Evolutionary conservation across 139 green algal species (phyloP).

Genomic region (Haematococcus lacustris): DNA sequence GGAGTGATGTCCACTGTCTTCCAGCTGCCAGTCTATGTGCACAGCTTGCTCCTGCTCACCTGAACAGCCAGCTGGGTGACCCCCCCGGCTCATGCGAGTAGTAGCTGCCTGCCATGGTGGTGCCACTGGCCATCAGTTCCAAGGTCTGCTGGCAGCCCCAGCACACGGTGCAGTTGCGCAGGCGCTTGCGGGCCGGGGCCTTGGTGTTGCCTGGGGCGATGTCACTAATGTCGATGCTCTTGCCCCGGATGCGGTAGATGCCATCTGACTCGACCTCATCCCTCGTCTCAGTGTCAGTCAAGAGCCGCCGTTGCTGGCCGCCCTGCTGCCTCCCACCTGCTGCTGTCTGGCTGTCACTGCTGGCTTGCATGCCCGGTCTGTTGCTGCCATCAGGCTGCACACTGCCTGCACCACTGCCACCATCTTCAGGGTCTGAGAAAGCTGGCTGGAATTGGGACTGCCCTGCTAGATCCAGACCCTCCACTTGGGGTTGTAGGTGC

Average conservation of each 20-base stretch:
- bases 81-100: conserved; percentile 39
- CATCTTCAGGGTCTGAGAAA: no score
- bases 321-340: no score
- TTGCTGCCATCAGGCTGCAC: no score
- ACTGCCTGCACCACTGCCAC: no score
- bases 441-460: no score
- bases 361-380: no score
- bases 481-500: no score
- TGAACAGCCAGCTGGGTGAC: conserved; percentile 38
- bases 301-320: background rate
- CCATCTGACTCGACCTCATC: conserved; percentile 11
- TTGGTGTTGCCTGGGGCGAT: conserved; percentile 22
- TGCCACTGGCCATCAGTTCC: conserved; percentile 33
- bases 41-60: no score
- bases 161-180: conserved; percentile 38
- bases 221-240: conserved; percentile 17
- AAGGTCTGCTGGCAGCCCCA: conserved; percentile 35
- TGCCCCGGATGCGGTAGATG: conserved; percentile 20
- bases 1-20: no score
- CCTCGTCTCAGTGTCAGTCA: background rate
- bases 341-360: no score
- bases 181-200: conserved; percentile 7
- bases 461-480: no score
- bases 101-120: conserved; percentile 24
- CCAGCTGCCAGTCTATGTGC: no score